phyloP scores from a whole-genome alignment of 2,329 filamentous ascomycete species.

The Colletotrichum lupini region DNA sequence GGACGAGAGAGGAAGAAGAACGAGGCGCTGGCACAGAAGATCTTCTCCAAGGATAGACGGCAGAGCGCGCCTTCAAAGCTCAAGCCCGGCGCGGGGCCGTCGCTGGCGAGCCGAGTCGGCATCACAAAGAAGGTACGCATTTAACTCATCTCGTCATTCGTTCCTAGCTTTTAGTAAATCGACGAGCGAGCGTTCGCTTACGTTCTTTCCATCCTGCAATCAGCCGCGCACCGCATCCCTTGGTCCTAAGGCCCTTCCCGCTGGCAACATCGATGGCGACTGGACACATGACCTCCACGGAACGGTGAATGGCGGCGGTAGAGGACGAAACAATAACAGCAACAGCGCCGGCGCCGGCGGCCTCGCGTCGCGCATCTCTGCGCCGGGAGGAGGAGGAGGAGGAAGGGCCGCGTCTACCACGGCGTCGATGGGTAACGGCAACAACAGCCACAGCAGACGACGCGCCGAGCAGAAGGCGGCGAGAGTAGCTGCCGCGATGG shows the following conservation, averaged over 20 bases:
- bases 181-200: conserved; percentile 34
- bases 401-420: conserved; percentile 41
- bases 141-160: neutral
- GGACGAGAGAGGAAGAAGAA: conserved; percentile 78
- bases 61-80: conserved; percentile 65
- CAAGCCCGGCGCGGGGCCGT: conserved; percentile 60
- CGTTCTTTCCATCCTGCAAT: conserved; percentile 20
- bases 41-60: conserved; percentile 72
- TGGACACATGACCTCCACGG: conserved; percentile 79
- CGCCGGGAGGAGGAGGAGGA: conserved; percentile 55
- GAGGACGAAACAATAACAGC: conserved; percentile 35
- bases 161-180: neutral
- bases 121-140: conserved; percentile 77
- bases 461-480: conserved; percentile 48
- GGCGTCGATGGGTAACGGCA: neutral
- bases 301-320: conserved; percentile 49
- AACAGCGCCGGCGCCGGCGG: conserved; percentile 43
- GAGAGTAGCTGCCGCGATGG: conserved; percentile 58
- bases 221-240: conserved; percentile 42
- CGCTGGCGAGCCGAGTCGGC: conserved; percentile 78
- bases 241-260: conserved; percentile 49
- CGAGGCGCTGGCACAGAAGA: conserved; percentile 76
- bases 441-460: conserved; percentile 6
- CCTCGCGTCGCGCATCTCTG: conserved; percentile 59
- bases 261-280: conserved; percentile 71